Percentiles rank a stretch among this genome's conserved stretches.
phyloP scores from a whole-genome alignment of 2,329 filamentous ascomycete species.

The Dactylellina sp. region DNA sequence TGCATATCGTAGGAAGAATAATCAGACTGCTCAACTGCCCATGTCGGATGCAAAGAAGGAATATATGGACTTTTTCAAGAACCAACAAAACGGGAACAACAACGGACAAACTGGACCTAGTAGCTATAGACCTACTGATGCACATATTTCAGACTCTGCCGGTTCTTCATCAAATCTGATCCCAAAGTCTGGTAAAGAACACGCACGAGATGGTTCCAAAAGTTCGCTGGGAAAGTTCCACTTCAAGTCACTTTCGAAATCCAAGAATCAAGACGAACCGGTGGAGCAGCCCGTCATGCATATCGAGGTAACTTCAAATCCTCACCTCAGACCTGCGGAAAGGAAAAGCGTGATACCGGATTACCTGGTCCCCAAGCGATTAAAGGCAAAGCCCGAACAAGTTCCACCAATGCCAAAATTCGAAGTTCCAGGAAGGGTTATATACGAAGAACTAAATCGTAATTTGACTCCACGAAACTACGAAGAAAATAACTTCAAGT shows the following conservation, averaged over 20 bases:
- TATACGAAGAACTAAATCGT: slow-evolving; percentile 20
- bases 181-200: slow-evolving; percentile 3
- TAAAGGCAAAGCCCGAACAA: slow-evolving; percentile 7
- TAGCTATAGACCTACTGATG: neutral
- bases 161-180: slow-evolving; percentile 35
- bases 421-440: slow-evolving; percentile 32
- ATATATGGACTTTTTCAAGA: slow-evolving; percentile 29
- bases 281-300: slow-evolving; percentile 19
- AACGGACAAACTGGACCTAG: neutral
- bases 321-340: slow-evolving; percentile 19
- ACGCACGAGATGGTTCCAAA: slow-evolving; percentile 20
- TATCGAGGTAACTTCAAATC: slow-evolving; percentile 53
- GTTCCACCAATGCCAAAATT: slow-evolving; percentile 34
- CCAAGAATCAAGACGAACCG: slow-evolving; percentile 18
- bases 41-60: slow-evolving; percentile 37
- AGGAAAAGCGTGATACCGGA: slow-evolving; percentile 24
- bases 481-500: slow-evolving; percentile 15
- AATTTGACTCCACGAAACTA: neutral
- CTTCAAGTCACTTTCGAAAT: slow-evolving; percentile 28
- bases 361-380: slow-evolving; percentile 26
- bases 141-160: neutral
- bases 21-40: slow-evolving; percentile 7
- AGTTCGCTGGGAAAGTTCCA: slow-evolving; percentile 26
- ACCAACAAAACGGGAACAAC: slow-evolving; percentile 6
- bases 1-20: slow-evolving; percentile 25